Evolutionary conservation across 106 monocot genomes (phyloP).

Genomic region (Amphibolis antarctica): DNA sequence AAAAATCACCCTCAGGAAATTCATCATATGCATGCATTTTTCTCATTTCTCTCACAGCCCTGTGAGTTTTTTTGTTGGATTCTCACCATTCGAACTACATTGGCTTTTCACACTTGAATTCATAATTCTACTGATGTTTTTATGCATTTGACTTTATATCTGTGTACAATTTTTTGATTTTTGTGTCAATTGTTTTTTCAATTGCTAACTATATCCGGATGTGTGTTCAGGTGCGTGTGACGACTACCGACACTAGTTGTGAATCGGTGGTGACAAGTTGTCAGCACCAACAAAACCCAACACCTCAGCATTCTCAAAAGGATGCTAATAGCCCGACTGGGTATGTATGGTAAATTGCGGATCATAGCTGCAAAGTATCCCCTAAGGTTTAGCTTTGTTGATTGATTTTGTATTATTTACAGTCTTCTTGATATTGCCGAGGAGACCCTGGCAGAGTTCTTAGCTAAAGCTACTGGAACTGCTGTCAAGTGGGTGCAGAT

Average conservation of each 20-base stretch:
- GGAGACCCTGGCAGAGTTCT: slow-evolving; percentile 93
- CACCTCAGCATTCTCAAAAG: slow-evolving; percentile 59
- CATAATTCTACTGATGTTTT: too few species aligned
- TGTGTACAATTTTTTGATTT: not conserved
- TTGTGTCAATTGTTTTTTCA: not conserved
- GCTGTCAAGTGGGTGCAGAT: slow-evolving; percentile 98
- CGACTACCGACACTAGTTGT: slow-evolving; percentile 74
- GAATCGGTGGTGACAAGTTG: slow-evolving; percentile 59
- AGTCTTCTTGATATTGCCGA: slow-evolving; percentile 88
- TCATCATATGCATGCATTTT: too few species aligned
- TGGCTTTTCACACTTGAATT: too few species aligned
- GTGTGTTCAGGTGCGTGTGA: not conserved
- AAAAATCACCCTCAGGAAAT: too few species aligned
- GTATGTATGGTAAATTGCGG: slow-evolving; percentile 43
- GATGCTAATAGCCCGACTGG: slow-evolving; percentile 81
- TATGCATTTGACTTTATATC: too few species aligned
- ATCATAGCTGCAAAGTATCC: not conserved
- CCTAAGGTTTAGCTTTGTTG: not conserved
- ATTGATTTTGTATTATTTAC: not conserved
- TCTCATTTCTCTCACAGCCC: too few species aligned
- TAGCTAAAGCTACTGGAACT: slow-evolving; percentile 99
- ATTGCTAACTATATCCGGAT: not conserved
- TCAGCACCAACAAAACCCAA: slow-evolving; percentile 31
- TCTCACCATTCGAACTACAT: too few species aligned
- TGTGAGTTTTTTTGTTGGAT: too few species aligned